Evolutionary conservation across 108 stramenopile genomes (phyloP), one percentile per base, ranked within the genome.

Genomic region (Chaetoceros tenuissimus): DNA sequence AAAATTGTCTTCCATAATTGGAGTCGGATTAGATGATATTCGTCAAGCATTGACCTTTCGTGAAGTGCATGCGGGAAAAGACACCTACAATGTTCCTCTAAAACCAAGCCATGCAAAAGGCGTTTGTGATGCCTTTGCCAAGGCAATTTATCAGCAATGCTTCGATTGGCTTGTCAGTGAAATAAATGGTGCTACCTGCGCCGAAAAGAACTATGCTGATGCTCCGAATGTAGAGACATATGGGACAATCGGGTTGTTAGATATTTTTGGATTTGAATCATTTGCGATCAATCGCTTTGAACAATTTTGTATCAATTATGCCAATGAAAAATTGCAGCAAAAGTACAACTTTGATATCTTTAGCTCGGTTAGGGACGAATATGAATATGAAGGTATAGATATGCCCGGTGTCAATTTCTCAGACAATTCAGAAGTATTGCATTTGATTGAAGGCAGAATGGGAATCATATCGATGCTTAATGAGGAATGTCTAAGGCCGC

Each of bases 191-290:
- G 78, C 78, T 43, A 89, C 85, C 52, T 66, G 81, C 51, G 70
- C 81, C 19, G 71, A 77, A 55, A 60, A 48, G 28, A 77, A 76
- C 43, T 82, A 77, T 28, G n/a, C n/a, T n/a, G 56, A 74, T 48
- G 64, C 61, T 28, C 62, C 57, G 46, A 61, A 53, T 17, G 60
- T 73, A 65, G 22, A 34, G n/a, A 53, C 68, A 28, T 77, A 71
- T 40, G 83, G 75, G 50, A 79, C 78, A 56, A 95, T 97, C 61
- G 98, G 96, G 46, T 69, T 99, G 21, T 75, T 98, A 17, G 96
- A 97, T 68, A 97, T 99, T 62, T 97, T 96, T 69, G 98, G 96
- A 3, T 99, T 97, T 57, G 98, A 99, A 66, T 86, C 88, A 26
- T 95, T 95, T 58, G 74, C 80, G 53, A 70, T 80, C 3, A 94